Conservation (phyloP, 805 yeast species). For the Spathaspora passalidarum region DNA sequence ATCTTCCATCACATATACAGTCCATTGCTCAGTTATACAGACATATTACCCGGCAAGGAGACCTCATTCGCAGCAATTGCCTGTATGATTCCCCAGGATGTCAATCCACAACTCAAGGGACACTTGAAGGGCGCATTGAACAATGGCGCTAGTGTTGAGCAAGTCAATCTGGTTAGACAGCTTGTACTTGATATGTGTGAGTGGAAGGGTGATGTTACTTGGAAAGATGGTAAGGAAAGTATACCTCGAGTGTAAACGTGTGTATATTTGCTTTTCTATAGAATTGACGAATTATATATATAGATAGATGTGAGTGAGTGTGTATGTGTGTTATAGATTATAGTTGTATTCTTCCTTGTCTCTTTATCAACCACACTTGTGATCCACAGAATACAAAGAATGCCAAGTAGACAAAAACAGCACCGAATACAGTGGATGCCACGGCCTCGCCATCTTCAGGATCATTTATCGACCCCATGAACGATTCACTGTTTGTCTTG, state of each 20-base stretch:
- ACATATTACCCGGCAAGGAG: slow-evolving; percentile 57
- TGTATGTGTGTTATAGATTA: neutral
- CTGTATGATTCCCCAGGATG: slow-evolving; percentile 82
- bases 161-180: slow-evolving; percentile 53
- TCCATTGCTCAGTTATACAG: slow-evolving; percentile 65
- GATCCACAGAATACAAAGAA: slow-evolving; percentile 90
- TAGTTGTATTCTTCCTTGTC: slow-evolving; percentile 61
- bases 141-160: slow-evolving; percentile 64
- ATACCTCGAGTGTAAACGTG: slow-evolving; percentile 44
- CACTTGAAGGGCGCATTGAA: slow-evolving; percentile 81
- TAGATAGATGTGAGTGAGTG: neutral
- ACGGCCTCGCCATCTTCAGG: slow-evolving; percentile 94
- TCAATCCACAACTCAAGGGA: slow-evolving; percentile 84
- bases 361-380: slow-evolving; percentile 65
- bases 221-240: slow-evolving; percentile 47
- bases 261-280: slow-evolving; percentile 1
- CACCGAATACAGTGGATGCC: slow-evolving; percentile 85
- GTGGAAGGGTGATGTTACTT: slow-evolving; percentile 59
- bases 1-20: slow-evolving; percentile 69
- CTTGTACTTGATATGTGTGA: slow-evolving; percentile 58
- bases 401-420: slow-evolving; percentile 75
- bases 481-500: slow-evolving; percentile 76
- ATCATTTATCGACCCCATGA: slow-evolving; percentile 88
- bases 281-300: neutral
- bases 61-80: slow-evolving; percentile 73